Evolutionary conservation across 2,329 filamentous ascomycete species (phyloP), one percentile per base, ranked within the genome.

Genomic region (Fusarium oligoseptatum): DNA sequence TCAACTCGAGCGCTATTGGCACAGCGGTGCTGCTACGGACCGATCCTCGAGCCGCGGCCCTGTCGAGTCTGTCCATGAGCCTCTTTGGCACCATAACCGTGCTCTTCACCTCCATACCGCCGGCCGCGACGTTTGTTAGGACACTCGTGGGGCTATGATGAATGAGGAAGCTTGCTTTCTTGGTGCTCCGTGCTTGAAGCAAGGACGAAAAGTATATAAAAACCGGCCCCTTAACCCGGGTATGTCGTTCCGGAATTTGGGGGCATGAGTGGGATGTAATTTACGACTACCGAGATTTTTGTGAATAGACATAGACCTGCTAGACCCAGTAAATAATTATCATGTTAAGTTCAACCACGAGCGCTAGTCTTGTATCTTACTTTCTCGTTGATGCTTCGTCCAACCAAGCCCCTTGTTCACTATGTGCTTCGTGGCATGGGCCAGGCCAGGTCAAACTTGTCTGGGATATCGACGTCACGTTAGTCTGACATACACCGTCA

Each of bases 1-100:
- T 87, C 2, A 91, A 91, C 77, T 90, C 88, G 0, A 89, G 87
- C 5, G 90, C 89, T 7, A 88, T 92, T 43, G 89, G 86, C 1
- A 91, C 90, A 4, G 89, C 90, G 0, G 77, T 91, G 37, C 81
- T 92, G 3, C 80, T 92, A 3, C 83, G 85, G 3, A 87, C 86
- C 1, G 89, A 92, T 71, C 89, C 89, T 1, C 84, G 89, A 50
- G 89, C 89, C 7, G 90, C 89, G 1, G 89, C 90, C 20, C 81
- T 91, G 60, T 89, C 88, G 20, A 90, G 88, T 72, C 80, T 92
- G 27, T 88, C 88, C 1, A 91, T 92, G 90, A 88, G 86, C 60
- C 73, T 91, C 10, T 91, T 92, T 75, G 89, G 89, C 10, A 88
- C 89, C 3, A 87, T 91, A 12, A 91, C 88, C 0, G 86, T 91